Percentiles rank a stretch among this genome's conserved stretches.
phyloP scores from a whole-genome alignment of 2,329 filamentous ascomycete species.

The Monosporascus ibericus region DNA sequence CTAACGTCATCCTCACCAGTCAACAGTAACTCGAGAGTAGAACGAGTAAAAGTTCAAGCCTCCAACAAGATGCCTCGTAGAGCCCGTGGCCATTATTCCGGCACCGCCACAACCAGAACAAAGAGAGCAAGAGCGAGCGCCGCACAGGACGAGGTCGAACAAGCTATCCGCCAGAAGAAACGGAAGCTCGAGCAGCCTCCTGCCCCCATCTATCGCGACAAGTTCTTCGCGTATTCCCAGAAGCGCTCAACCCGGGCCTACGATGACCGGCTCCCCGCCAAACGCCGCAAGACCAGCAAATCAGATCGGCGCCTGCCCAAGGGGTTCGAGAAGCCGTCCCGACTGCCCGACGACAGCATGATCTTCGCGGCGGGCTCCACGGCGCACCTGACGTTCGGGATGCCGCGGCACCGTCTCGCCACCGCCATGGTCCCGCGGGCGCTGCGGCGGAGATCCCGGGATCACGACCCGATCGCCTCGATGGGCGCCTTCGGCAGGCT shows the following conservation, averaged over 20 bases:
- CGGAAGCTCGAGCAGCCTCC: conserved; percentile 8
- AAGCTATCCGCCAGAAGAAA: conserved; percentile 6
- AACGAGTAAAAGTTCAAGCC: too few relatives aligned
- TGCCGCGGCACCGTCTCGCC: neutral
- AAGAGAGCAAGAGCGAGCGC: neutral
- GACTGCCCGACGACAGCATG: neutral
- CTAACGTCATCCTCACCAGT: too few relatives aligned
- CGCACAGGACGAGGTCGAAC: neutral
- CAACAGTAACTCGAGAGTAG: too few relatives aligned
- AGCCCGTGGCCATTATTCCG: conserved; percentile 7
- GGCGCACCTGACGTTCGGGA: neutral
- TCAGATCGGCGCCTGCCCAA: neutral
- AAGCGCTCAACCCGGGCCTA: neutral
- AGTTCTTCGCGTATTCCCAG: neutral
- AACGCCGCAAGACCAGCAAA: neutral
- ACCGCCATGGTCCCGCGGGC: neutral
- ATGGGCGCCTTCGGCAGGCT: conserved; percentile 12
- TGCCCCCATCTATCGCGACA: neutral
- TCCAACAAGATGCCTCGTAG: neutral
- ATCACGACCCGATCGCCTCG: neutral
- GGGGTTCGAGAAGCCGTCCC: neutral
- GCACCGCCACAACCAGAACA: conserved; percentile 7
- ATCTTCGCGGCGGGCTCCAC: neutral
- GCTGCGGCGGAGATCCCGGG: neutral
- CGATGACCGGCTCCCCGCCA: neutral